These are phyloP conservation scores for Penicillium ochrochloron DNA, from an alignment of 495 filamentous ascomycete species.

Conservation along the genomic window DNA sequence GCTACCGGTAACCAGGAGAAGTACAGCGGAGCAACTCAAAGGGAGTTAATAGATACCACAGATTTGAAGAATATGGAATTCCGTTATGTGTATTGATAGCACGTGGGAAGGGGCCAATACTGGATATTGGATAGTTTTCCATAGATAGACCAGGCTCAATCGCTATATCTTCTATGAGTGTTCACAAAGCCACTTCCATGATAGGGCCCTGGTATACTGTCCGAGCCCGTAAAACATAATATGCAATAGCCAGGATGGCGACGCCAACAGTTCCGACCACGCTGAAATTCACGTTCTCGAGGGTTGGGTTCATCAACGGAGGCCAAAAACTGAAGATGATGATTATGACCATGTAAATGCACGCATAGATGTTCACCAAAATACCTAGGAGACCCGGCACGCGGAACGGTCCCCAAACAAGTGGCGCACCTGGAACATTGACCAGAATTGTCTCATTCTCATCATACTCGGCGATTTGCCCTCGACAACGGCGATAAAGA, in stretches of 20 bases:
- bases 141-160: conserved; percentile 3
- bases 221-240: conserved; percentile 38
- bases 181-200: conserved; percentile 18
- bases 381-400: conserved; percentile 50
- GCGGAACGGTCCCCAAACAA: conserved; percentile 54
- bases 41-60: conserved; percentile 16
- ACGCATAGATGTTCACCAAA: conserved; percentile 45
- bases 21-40: background rate
- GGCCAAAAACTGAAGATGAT: conserved; percentile 54
- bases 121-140: background rate
- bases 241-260: conserved; percentile 37
- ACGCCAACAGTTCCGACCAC: conserved; percentile 44
- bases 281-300: conserved; percentile 53
- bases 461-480: background rate
- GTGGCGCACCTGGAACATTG: conserved; percentile 26
- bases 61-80: conserved; percentile 25
- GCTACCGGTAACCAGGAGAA: conserved; percentile 11
- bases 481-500: background rate
- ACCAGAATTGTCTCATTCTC: background rate
- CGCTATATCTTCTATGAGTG: background rate
- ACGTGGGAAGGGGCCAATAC: background rate
- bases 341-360: conserved; percentile 42
- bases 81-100: conserved; percentile 21
- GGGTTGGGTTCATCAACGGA: conserved; percentile 33
- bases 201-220: conserved; percentile 33